Evolutionary conservation across 2,329 filamentous ascomycete species (phyloP), one percentile per base, ranked within the genome.

Genomic region (Hortaea sp.): DNA sequence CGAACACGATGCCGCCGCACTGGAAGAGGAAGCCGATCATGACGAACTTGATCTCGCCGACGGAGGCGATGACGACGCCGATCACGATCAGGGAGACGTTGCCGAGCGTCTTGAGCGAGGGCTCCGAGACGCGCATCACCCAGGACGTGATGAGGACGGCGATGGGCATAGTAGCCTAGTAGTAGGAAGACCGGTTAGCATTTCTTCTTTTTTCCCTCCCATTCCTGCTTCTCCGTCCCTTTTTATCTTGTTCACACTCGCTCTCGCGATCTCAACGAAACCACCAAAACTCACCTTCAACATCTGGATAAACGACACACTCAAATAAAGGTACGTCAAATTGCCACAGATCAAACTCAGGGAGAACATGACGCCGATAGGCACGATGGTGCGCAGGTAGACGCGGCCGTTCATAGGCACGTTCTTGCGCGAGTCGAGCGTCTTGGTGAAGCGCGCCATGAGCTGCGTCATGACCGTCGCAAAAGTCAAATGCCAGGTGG

Each of bases 231-330:
- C 7, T 34, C 31, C 7, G 31, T 34, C 7, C n/a, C 7, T 34
- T 7, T 34, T 7, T 34, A 7, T 34, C 31, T 34, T 34, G 31
- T 34, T 7, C n/a, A 34, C 31, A n/a, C 31, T 34, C n/a, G n/a
- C n/a, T n/a, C n/a, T n/a, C n/a, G n/a, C n/a, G n/a, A n/a, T n/a
- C n/a, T n/a, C n/a, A n/a, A n/a, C n/a, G n/a, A n/a, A n/a, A n/a
- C n/a, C n/a, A n/a, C n/a, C n/a, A n/a, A n/a, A n/a, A n/a, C 65
- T 34, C 57, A 88, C 84, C 85, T 97, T 97, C 68, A 97, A 82
- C 90, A 97, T 97, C 76, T 97, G 90, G 62, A 97, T 97, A 69
- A 97, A 97, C 50, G 90, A 85, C 49, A 97, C 90, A 56, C 85
- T 92, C 51, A 97, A 79, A 69, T 95, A 95, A 46, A 95, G 79